Base-by-base conservation (phyloP, 2,329 filamentous ascomycete genomes). In the Cucurbitaria berberidis region DNA sequence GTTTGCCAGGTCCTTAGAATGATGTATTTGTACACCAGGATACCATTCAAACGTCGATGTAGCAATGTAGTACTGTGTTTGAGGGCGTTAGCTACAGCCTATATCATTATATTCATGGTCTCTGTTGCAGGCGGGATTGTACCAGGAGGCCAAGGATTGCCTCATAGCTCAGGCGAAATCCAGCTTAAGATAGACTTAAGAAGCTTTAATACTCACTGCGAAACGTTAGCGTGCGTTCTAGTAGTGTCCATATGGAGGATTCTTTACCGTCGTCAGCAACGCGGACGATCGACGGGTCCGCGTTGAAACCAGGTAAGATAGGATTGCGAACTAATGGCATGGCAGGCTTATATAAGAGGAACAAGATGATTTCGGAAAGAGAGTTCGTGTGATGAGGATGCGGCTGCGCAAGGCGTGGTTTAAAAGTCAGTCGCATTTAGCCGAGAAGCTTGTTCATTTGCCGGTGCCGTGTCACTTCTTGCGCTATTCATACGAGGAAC, bases 11-110 rank as follows among this genome's bases (percentile, higher is more conserved):
- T 84, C 79, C 8, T 72, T 81, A 18, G 81, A 84, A 22, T 84
- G 78, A 61, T 87, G 86, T 51, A 88, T 62, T 11, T 62, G 59
- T 18, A 62, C 80, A 3, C 83, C 84, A 0, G 84, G 85, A 54
- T 84, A 86, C 67, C 80, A 84, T 66, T 87, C 84, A 51, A 88
- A 87, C 0, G 83, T 84, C 0, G 84, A 87, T 3, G 83, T 87
- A 32, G 81, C 82, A 24, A 87, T 78, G 67, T 83, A 87, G 65
- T 82, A 87, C 60, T 63, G 16, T 42, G 5, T 13, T 38, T 18
- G 24, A 40, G 13, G 10, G n/a, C n/a, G n/a, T n/a, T 10, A 47
- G 5, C 32, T 11, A 30, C 18, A 47, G 45, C 34, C 16, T 16
- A 30, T 19, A 8, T 19, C 35, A 24, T 8, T 15, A 24, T 15